Base-by-base conservation (phyloP, 2,329 filamentous ascomycete genomes). In the Myriosclerotinia scirpicola region DNA sequence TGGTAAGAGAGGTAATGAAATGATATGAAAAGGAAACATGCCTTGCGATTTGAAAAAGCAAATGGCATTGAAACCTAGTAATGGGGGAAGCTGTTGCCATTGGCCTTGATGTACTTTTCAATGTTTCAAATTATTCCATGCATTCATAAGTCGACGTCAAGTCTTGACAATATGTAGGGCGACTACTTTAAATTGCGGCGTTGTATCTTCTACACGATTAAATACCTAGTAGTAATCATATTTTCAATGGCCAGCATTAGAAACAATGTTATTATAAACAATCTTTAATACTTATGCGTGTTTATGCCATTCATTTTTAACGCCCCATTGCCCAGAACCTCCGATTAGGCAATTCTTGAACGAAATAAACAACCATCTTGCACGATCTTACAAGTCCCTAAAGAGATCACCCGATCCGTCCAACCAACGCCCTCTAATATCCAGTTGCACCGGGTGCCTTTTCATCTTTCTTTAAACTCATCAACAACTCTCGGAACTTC, bases 391-490 rank as follows among this genome's bases (percentile, higher is more conserved):
- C 72, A 75, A 71, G 67, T 64, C 65, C 71, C 36, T 56, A 60
- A 55, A 56, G 53, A 38, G 48, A 67, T 65, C 65, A 56, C 64
- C 70, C 55, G 53, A 60, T 50, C 52, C 50, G 54, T 36, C 50
- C 26, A 42, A 48, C 54, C 44, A 60, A 34, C 30, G 14, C n/a
- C 30, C 38, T 59, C 73, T 81, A 89, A 75, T 87, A 86, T 67
- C 87, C 87, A 69, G 82, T 84, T 65, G 87, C 86, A 70, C 87
- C 88, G 30, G 87, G 88, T 34, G 87, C 88, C 80, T 96, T 96
- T 81, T 97, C 90, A 73, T 99, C 95, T 82, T 97, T 97, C 81
- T 89, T 89, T 80, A 99, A 81, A 78, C 88, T 93, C 73, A 93
- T 80, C 75, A 99, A 81, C 76, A 98, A 76, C 80, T 98, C 94